phyloP scores from a whole-genome alignment of 1,139 yeast species.

The Geotrichum klebahnii region DNA sequence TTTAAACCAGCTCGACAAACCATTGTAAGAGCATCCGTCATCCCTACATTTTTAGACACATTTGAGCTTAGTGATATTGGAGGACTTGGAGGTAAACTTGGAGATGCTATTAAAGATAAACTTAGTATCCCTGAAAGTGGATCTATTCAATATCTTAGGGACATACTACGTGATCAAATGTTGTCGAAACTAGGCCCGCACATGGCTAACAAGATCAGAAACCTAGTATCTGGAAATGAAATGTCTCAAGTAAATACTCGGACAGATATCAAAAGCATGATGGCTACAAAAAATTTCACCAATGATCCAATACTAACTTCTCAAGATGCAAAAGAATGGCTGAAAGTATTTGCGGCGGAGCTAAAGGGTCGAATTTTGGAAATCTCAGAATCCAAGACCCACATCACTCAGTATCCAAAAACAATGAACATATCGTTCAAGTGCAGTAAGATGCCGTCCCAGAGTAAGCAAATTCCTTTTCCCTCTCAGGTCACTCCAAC shows the following conservation, averaged over 20 bases:
- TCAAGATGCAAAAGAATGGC: constrained; percentile 71
- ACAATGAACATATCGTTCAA: constrained; percentile 35
- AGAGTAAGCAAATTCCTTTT: constrained; percentile 28
- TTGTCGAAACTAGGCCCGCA: constrained; percentile 35
- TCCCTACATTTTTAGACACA: constrained; percentile 51
- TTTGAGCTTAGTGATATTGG: constrained; percentile 73
- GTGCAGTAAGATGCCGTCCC: constrained; percentile 16
- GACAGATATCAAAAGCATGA: constrained; percentile 77
- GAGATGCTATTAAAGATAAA: constrained; percentile 52
- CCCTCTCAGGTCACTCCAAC: constrained; percentile 24
- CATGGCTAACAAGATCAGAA: constrained; percentile 50
- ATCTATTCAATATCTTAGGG: constrained; percentile 31
- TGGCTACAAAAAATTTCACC: constrained; percentile 72
- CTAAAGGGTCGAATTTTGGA: constrained; percentile 66
- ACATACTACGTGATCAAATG: constrained; percentile 36
- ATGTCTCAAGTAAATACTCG: constrained; percentile 52
- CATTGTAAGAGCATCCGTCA: constrained; percentile 51
- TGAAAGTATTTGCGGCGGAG: constrained; percentile 79
- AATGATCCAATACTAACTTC: constrained; percentile 50
- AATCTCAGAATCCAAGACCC: constrained; percentile 60
- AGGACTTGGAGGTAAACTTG: constrained; percentile 88
- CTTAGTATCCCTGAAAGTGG: constrained; percentile 36
- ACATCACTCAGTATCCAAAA: constrained; percentile 35
- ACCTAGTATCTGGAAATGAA: constrained; percentile 62
- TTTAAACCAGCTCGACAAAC: constrained; percentile 87